Base-by-base conservation (phyloP, 805 yeast genomes). In the Wickerhamiella cacticola region DNA sequence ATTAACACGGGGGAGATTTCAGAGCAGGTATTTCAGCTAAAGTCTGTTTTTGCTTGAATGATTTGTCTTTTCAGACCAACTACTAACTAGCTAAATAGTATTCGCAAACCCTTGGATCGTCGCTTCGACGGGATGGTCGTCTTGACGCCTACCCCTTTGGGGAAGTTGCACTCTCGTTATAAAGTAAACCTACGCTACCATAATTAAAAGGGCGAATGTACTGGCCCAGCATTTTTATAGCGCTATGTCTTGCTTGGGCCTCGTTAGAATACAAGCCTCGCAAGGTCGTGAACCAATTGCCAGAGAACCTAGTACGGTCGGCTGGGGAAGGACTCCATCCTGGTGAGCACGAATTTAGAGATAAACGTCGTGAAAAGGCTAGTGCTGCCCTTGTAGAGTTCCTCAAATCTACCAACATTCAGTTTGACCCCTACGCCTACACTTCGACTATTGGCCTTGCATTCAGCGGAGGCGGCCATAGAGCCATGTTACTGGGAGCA, bases 391-490 rank as follows among this genome's bases (percentile, higher is more conserved):
- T 49, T 3, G 15, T 18, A 2, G 28, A 28, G 19, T 49, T 41
- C 18, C 36, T 45, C 28, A 12, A n/a, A 19, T 10, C 23, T 9
- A 25, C 52, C 2, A 26, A 45, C 18, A 39, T 41, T 7, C 49
- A 45, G n/a, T 45, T 49, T 22, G 52, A 49, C 19, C 36, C 33
- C 5, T 3, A 6, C 13, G 33, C 23, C 28, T 39, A 39, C 23
- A 23, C 38, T 13, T 38, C 44, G 26, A 31, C 48, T 9, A 38
- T 46, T 23, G 48, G 48, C 3, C 18, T 46, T 13, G 48, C 48
- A 10, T 39, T 39, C 39, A 39, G 45, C n/a, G 48, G 48, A 40
- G 96, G 96, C 56, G 96, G 96, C 4, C 87, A 75, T 58, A 63
- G 83, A 46, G 73, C 83, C 6, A 75, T 78, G 79, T 56, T 78